phyloP scores from a whole-genome alignment of 108 stramenopile genomes.

The Epithemia pelagica region DNA sequence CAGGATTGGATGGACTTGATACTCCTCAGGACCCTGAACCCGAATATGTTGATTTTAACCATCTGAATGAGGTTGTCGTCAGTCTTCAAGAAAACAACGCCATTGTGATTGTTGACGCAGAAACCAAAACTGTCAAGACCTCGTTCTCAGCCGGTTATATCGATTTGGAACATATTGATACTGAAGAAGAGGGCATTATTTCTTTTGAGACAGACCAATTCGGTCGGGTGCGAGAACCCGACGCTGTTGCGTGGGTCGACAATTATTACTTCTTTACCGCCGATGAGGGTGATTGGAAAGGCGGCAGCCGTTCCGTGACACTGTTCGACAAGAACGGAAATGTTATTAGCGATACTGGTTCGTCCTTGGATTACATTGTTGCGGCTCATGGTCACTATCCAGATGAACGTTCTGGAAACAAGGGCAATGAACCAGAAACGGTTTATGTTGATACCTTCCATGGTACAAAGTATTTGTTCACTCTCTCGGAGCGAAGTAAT shows the following conservation, averaged over 20 bases:
- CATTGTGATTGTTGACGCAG: conserved; percentile 44
- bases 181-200: conserved; percentile 41
- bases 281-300: conserved; percentile 64
- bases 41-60: conserved; percentile 58
- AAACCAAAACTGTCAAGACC: conserved; percentile 19
- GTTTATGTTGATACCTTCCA: conserved; percentile 31
- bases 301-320: conserved; percentile 58
- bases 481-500: conserved; percentile 48
- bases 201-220: conserved; percentile 21
- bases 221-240: conserved; percentile 44
- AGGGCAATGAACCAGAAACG: conserved; percentile 65
- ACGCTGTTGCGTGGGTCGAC: conserved; percentile 58
- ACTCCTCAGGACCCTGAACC: conserved; percentile 63
- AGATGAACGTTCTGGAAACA: conserved; percentile 56
- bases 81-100: conserved; percentile 77
- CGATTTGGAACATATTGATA: conserved; percentile 37
- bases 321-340: conserved; percentile 39
- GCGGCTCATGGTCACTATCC: conserved; percentile 58
- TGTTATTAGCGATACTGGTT: conserved; percentile 40
- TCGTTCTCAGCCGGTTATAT: conserved; percentile 48
- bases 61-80: conserved; percentile 42
- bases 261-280: conserved; percentile 59
- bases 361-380: conserved; percentile 31
- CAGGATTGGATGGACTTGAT: conserved; percentile 32
- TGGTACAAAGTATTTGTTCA: conserved; percentile 33